phyloP scores from a whole-genome alignment of 352 stramenopile species.

The Phytophthora kernoviae region DNA sequence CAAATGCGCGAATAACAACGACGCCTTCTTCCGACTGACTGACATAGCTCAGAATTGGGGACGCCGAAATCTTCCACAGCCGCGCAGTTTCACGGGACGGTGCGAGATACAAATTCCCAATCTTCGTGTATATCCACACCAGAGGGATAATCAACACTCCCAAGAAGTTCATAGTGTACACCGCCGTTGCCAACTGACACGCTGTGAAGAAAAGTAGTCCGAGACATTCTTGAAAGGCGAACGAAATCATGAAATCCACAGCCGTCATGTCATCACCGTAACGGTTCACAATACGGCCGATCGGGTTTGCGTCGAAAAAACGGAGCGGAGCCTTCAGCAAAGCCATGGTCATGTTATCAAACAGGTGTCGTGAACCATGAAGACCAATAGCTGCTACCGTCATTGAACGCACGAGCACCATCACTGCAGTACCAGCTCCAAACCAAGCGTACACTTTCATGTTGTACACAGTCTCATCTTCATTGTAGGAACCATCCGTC shows the following conservation, averaged over 20 bases:
- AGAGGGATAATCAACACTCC: slow-evolving; percentile 83
- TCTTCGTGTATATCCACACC: slow-evolving; percentile 76
- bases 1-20: slow-evolving; percentile 47
- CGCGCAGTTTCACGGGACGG: slow-evolving; percentile 49
- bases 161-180: slow-evolving; percentile 76
- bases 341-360: slow-evolving; percentile 84
- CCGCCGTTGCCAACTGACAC: slow-evolving; percentile 74
- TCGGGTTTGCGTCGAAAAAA: slow-evolving; percentile 93
- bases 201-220: slow-evolving; percentile 68
- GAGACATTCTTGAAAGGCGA: slow-evolving; percentile 41
- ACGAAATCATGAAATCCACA: slow-evolving; percentile 80
- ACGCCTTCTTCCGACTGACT: slow-evolving; percentile 38
- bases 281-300: slow-evolving; percentile 89
- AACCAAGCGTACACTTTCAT: slow-evolving; percentile 43
- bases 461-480: slow-evolving; percentile 25
- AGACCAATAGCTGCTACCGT: slow-evolving; percentile 47
- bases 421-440: slow-evolving; percentile 26
- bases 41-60: slow-evolving; percentile 46
- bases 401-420: slow-evolving; percentile 38
- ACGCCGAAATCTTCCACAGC: slow-evolving; percentile 41
- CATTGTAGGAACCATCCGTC: slow-evolving; percentile 26
- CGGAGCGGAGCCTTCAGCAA: slow-evolving; percentile 86
- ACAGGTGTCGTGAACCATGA: slow-evolving; percentile 59
- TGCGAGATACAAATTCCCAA: slow-evolving; percentile 40
- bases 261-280: slow-evolving; percentile 91